Base-by-base conservation (phyloP, 345 rosid genomes). In the Populus euphratica region DNA sequence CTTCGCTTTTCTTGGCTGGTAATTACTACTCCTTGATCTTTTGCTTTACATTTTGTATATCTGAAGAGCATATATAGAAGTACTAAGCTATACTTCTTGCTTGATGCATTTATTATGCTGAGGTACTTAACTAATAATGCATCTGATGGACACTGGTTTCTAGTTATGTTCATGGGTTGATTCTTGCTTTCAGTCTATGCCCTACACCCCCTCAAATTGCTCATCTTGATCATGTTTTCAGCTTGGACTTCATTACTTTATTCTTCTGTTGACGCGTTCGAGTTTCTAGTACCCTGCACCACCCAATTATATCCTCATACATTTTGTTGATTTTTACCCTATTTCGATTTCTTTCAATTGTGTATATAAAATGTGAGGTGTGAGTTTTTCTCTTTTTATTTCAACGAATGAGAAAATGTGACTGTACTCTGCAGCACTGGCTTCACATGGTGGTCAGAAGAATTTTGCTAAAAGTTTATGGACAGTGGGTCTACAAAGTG, bases 1-100 rank as follows among this genome's bases (percentile, higher is more conserved):
- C 74, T 95, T 95, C 76, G 88, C 99, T 81, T 92, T 90, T 83
- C 97, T 95, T 74, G 99, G 98, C 87, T 95, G 99, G 99, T 95
- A 81, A 25, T 59, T 6, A 38, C 69, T 52, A 4, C 50, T 52
- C 29, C 5, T 31, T 27, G 18, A 11, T 64, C 52, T 8, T 18
- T 47, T 25, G 7, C 27, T 43, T 14, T 5, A 1, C 27, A 16
- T 0, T 56, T 8, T 20, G 3, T 31, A 7, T 9, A 36, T 69
- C 11, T 14, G 50, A 47, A 47, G 50, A 47, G 50, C 17, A 47
- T 43, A 11, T 43, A 43, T 47, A 47, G 50, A 47, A 33, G 36
- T 33, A 33, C 36, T 33, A 33, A 33, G 3, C 36, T 4, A 47
- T 47, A 47, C 50, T 47, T 47, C 16, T 4, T 47, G 4, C 50